A percentile compares a stretch with the other conserved stretches of the same genome.
Conservation (phyloP, 768 basidiomycete genomes). For the Kwoniella shandongensis region DNA sequence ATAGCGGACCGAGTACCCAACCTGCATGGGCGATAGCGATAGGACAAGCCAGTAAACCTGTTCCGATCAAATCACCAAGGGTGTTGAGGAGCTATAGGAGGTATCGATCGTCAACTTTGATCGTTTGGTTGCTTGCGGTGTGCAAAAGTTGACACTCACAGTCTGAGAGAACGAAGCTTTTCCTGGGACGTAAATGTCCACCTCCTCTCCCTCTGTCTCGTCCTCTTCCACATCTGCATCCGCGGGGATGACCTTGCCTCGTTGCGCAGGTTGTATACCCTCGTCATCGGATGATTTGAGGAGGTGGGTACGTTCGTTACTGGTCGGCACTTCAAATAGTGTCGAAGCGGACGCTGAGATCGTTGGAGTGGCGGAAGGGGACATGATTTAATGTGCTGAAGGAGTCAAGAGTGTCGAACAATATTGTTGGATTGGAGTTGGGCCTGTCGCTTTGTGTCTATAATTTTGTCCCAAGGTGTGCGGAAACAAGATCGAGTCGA, state of each 20-base stretch:
- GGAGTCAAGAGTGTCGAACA: too few relatives aligned
- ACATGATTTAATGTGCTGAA: constrained; percentile 3
- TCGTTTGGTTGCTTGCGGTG: too few relatives aligned
- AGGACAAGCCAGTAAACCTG: constrained; percentile 43
- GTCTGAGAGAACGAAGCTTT: constrained; percentile 42
- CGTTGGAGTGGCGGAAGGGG: constrained; percentile 1
- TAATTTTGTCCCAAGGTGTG: too few relatives aligned
- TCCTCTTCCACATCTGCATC: constrained; percentile 7
- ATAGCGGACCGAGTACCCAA: constrained; percentile 41
- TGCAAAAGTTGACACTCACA: too few relatives aligned
- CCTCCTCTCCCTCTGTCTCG: constrained; percentile 25
- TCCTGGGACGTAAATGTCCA: constrained; percentile 42
- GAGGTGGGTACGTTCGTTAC: constrained; percentile 9
- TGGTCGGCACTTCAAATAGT: constrained; percentile 1
- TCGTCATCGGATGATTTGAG: not conserved
- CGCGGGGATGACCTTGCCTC: not conserved
- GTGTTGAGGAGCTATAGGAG: constrained; percentile 35
- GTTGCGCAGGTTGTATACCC: not conserved
- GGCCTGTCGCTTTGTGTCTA: too few relatives aligned
- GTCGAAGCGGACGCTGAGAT: constrained; percentile 13
- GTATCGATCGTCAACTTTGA: not conserved
- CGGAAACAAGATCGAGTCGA: too few relatives aligned
- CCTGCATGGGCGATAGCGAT: constrained; percentile 47
- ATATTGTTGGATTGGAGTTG: too few relatives aligned
- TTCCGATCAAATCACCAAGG: constrained; percentile 45